Conservation (phyloP, 768 basidiomycete genomes). For the Macrocybe gigantea region DNA sequence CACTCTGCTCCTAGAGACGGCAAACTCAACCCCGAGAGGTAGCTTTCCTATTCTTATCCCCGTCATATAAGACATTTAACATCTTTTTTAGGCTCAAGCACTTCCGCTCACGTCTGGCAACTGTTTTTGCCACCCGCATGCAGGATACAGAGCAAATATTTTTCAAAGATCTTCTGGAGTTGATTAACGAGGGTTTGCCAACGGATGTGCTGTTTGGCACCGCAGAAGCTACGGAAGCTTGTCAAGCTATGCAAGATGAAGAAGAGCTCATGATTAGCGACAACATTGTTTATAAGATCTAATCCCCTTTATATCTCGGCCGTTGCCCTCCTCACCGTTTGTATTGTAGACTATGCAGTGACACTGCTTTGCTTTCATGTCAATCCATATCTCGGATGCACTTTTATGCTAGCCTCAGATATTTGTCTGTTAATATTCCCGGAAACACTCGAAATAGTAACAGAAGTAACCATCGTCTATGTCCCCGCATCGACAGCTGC, state of each 20-base stretch:
- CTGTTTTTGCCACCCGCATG: constrained; percentile 58
- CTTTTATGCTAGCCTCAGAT: too few relatives aligned
- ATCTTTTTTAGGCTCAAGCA: constrained; percentile 25
- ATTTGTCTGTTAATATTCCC: too few relatives aligned
- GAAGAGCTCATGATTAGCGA: constrained; percentile 89
- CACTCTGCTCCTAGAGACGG: constrained; percentile 31
- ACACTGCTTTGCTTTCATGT: too few relatives aligned
- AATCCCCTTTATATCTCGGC: constrained; percentile 9
- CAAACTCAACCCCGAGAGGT: constrained; percentile 55
- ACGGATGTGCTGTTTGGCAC: constrained; percentile 71
- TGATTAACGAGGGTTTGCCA: constrained; percentile 72
- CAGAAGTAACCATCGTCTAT: too few relatives aligned
- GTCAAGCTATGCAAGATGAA: constrained; percentile 67
- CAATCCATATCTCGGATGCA: too few relatives aligned
- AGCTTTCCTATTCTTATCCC: constrained; percentile 18
- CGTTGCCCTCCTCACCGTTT: constrained; percentile 7
- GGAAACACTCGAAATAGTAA: too few relatives aligned
- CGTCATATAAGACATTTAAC: constrained; percentile 2
- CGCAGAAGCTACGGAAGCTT: constrained; percentile 70
- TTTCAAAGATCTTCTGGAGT: constrained; percentile 60
- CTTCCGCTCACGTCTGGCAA: constrained; percentile 76
- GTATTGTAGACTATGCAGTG: neutral
- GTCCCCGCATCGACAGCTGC: too few relatives aligned
- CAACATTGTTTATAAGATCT: constrained; percentile 82
- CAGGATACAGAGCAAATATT: constrained; percentile 77